phyloP scores from a whole-genome alignment of 371 early-diverging fungal species.

The Actinomucor elegans region DNA sequence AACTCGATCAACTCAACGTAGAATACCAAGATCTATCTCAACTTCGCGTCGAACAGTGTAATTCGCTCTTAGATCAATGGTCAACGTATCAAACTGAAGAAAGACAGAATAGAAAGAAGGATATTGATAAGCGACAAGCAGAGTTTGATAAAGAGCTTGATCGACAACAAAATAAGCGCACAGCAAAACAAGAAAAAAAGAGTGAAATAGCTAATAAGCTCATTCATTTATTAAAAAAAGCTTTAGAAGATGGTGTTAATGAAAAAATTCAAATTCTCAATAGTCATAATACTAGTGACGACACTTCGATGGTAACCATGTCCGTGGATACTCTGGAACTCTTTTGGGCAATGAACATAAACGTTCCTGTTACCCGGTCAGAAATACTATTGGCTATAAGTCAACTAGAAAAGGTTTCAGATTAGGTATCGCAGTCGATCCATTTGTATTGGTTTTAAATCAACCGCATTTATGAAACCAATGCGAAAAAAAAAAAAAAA shows the following conservation, averaged over 20 bases:
- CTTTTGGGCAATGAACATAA: slow-evolving; percentile 14
- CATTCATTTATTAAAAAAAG: too few species aligned
- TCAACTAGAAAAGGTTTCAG: background rate
- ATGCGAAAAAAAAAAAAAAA: too few species aligned
- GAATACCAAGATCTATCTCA: too few species aligned
- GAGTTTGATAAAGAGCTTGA: slow-evolving; percentile 21
- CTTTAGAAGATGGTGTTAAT: too few species aligned
- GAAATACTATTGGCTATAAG: background rate
- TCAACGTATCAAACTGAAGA: slow-evolving; percentile 11
- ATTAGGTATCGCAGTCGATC: too few species aligned
- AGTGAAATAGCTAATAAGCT: slow-evolving; percentile 3
- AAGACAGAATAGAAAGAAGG: slow-evolving; percentile 5
- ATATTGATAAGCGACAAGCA: slow-evolving; percentile 13
- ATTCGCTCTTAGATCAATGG: slow-evolving; percentile 11
- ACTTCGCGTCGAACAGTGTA: slow-evolving; percentile 12
- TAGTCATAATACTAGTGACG: too few species aligned
- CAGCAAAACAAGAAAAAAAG: background rate
- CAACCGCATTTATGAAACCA: too few species aligned
- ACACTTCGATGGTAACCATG: too few species aligned
- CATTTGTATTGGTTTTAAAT: too few species aligned
- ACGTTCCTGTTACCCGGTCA: slow-evolving; percentile 6
- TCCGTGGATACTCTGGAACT: slow-evolving; percentile 2
- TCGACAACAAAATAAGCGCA: too few species aligned
- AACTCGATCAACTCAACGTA: too few species aligned
- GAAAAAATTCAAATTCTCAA: too few species aligned